A percentile compares a stretch with the other conserved stretches of the same genome.
phyloP scores from a whole-genome alignment of 345 rosid species.

The Cardamine resedifolia region DNA sequence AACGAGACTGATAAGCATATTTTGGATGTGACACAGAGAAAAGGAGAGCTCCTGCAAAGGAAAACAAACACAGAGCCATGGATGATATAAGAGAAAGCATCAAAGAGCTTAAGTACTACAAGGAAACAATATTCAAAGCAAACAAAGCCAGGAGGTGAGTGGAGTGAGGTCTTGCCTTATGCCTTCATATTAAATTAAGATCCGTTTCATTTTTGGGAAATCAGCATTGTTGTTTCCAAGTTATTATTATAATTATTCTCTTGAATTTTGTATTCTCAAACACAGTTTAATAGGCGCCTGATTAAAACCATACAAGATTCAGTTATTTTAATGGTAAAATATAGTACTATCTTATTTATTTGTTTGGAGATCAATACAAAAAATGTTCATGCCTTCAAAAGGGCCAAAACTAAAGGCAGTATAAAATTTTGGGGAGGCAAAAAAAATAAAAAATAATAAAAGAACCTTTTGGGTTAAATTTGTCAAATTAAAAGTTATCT shows the following conservation, averaged over 20 bases:
- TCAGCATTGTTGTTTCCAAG: background rate
- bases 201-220: background rate
- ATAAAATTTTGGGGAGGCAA: background rate
- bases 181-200: background rate
- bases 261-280: background rate
- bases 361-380: background rate
- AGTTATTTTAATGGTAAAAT: background rate
- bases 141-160: slow-evolving; percentile 45
- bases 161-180: background rate
- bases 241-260: background rate
- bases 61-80: slow-evolving; percentile 76
- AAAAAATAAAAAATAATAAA: background rate
- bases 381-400: background rate
- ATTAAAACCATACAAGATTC: background rate
- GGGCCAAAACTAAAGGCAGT: background rate
- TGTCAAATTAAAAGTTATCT: background rate
- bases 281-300: background rate
- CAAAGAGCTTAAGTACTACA: slow-evolving; percentile 71
- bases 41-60: slow-evolving; percentile 64
- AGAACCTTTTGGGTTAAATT: background rate
- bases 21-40: slow-evolving; percentile 47
- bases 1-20: background rate
- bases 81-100: slow-evolving; percentile 93
- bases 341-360: background rate
- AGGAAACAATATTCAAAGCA: slow-evolving; percentile 63